phyloP scores from a whole-genome alignment of 2,329 filamentous ascomycete genomes.

The Nannizzia gypsea region DNA sequence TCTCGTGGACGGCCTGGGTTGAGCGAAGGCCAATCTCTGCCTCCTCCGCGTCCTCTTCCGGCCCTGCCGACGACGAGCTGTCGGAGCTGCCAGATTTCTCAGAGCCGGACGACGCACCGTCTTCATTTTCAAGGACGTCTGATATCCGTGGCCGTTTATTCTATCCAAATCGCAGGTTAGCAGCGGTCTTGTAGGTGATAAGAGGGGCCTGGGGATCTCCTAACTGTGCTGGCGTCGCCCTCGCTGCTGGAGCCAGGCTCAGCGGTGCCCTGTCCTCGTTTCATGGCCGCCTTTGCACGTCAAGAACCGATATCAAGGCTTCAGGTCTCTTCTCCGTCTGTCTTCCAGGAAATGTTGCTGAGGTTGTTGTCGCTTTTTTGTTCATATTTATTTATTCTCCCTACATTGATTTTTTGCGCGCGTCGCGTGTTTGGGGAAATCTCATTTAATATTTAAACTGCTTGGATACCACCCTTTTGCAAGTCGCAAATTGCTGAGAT shows the following conservation, averaged over 20 bases:
- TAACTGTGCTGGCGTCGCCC: neutral
- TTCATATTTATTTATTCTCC: no score
- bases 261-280: neutral
- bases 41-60: slow-evolving; percentile 21
- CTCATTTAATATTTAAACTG: no score
- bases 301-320: neutral
- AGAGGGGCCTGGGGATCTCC: neutral
- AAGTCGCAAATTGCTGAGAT: no score
- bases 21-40: slow-evolving; percentile 45
- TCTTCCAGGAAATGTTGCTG: neutral
- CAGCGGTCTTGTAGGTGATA: neutral
- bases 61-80: slow-evolving; percentile 9
- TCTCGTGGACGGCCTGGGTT: slow-evolving; percentile 49
- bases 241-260: neutral
- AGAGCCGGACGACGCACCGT: slow-evolving; percentile 17
- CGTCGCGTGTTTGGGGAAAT: no score
- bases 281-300: neutral
- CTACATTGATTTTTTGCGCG: no score
- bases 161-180: slow-evolving; percentile 16
- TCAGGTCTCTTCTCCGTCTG: neutral
- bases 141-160: slow-evolving; percentile 35
- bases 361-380: neutral
- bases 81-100: slow-evolving; percentile 10
- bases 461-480: no score
- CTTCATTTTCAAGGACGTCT: slow-evolving; percentile 15